Percentiles rank a stretch among this genome's conserved stretches.
Evolutionary conservation across 202 grass and related monocot species (phyloP).

Genomic region (Miscanthus sacchariflorus): DNA sequence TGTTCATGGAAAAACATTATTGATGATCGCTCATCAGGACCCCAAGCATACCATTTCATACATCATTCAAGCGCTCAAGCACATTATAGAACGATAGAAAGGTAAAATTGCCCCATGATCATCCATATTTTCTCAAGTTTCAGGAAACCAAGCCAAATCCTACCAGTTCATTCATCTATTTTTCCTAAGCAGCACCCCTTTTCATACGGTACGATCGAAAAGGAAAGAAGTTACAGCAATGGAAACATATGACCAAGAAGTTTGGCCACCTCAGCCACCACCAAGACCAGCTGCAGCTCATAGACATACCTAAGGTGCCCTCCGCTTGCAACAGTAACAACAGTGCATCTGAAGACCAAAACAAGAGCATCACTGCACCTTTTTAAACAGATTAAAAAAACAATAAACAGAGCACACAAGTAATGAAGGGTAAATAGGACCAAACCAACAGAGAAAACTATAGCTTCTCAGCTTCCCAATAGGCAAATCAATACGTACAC

Average conservation of each 20-base stretch:
- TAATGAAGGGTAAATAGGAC: slow-evolving; percentile 33
- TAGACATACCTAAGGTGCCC: slow-evolving; percentile 23
- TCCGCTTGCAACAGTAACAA: slow-evolving; percentile 42
- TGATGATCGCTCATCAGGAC: not conserved
- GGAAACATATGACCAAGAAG: not conserved
- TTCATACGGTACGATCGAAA: not conserved
- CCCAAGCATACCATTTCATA: not conserved
- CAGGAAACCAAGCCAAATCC: not conserved
- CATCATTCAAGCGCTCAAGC: not conserved
- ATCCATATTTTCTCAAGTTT: not conserved
- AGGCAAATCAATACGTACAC: slow-evolving; percentile 41
- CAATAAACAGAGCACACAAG: slow-evolving; percentile 17
- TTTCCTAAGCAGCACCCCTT: not conserved
- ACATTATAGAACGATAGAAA: not conserved
- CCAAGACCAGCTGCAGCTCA: slow-evolving; percentile 28
- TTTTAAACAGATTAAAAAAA: slow-evolving; percentile 37
- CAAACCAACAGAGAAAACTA: slow-evolving; percentile 36
- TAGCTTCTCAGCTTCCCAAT: slow-evolving; percentile 34
- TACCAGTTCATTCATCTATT: not conserved
- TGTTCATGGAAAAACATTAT: not conserved
- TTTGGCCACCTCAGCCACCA: slow-evolving; percentile 20
- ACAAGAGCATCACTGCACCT: slow-evolving; percentile 53
- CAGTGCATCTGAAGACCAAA: slow-evolving; percentile 58
- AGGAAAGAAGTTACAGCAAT: not conserved
- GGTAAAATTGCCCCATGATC: not conserved